Base-by-base conservation (phyloP, 768 basidiomycete genomes). In the Lactarius akahatsu region DNA sequence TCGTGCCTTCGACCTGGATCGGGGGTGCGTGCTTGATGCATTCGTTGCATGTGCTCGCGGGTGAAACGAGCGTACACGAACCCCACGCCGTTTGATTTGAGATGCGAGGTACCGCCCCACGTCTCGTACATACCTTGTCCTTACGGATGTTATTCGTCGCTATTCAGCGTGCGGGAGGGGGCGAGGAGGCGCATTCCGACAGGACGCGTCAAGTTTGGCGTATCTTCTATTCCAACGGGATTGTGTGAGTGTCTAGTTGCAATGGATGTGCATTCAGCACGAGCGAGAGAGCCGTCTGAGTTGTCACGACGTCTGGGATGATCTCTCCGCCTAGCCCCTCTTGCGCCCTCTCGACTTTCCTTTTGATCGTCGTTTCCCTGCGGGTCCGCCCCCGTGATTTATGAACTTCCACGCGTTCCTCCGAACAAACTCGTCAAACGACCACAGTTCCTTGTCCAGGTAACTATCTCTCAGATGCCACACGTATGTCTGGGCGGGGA, bases 151-250 rank as follows among this genome's bases (percentile, higher is more conserved):
- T 26, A 43, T 18, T 59, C 50, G 64, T 65, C 61, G 59, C n/a
- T 38, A 23, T 26, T 54, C 92, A 87, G 80, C 89, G 59, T 98
- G 96, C 73, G 85, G 89, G 20, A 80, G 86, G 71, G 71, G 96
- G 96, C 38, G 96, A 98, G 80, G 97, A 95, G 73, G 95, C 84
- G 57, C 96, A 98, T 74, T 34, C 32, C 32, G 9, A 96, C 96
- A 4, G 94, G 95, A 0, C 96, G 97, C 77, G 83, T 84, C n/a
- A 80, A 81, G 50, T 96, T 95, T 71, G 92, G 91, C 67, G 30
- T 36, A 47, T 36, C 32, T 13, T 52, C 63, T 40, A 59, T 64
- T 28, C 28, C 47, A 9, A 30, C 41, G 34, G 5, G 15, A 52
- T 23, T 57, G 1, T 61, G 36, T 2, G 36, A 36, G 8, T 9